These are phyloP conservation scores for Phytophthora pinifolia DNA, from an alignment of 352 stramenopile genomes.

Conservation along the genomic window DNA sequence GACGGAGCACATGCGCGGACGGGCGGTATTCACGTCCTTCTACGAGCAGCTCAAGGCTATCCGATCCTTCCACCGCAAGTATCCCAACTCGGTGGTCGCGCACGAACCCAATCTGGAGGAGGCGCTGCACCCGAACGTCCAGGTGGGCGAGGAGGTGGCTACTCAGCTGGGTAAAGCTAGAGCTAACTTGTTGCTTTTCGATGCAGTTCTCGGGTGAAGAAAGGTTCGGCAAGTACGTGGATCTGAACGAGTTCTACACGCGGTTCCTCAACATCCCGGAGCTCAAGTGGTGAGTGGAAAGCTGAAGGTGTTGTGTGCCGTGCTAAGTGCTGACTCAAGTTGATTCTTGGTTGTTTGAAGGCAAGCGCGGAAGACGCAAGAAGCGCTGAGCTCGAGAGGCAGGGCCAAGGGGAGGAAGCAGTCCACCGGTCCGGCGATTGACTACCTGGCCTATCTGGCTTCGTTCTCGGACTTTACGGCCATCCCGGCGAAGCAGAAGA, in stretches of 20 bases:
- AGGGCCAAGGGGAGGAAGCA: slow-evolving; percentile 24
- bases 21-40: slow-evolving; percentile 86
- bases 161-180: neutral
- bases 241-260: slow-evolving; percentile 84
- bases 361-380: slow-evolving; percentile 34
- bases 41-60: slow-evolving; percentile 88
- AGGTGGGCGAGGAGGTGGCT: slow-evolving; percentile 23
- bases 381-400: slow-evolving; percentile 22
- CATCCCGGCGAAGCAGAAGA: slow-evolving; percentile 63
- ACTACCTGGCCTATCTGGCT: slow-evolving; percentile 76
- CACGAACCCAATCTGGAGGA: slow-evolving; percentile 70
- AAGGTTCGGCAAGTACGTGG: slow-evolving; percentile 89
- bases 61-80: slow-evolving; percentile 84
- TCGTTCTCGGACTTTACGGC: slow-evolving; percentile 68
- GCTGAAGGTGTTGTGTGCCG: neutral
- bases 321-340: slow-evolving; percentile 1
- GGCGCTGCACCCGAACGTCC: slow-evolving; percentile 58
- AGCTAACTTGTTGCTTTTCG: slow-evolving; percentile 1
- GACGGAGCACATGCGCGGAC: slow-evolving; percentile 73
- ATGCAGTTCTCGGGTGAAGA: slow-evolving; percentile 87
- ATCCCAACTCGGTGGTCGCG: slow-evolving; percentile 64
- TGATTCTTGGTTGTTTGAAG: slow-evolving; percentile 8
- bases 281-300: slow-evolving; percentile 42
- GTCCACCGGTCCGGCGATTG: slow-evolving; percentile 26
- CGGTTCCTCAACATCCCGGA: slow-evolving; percentile 76